Percentiles rank a stretch among this genome's conserved stretches.
Evolutionary conservation across 306 rosid species (phyloP).

Genomic region (Sphenostylis stenocarpa): DNA sequence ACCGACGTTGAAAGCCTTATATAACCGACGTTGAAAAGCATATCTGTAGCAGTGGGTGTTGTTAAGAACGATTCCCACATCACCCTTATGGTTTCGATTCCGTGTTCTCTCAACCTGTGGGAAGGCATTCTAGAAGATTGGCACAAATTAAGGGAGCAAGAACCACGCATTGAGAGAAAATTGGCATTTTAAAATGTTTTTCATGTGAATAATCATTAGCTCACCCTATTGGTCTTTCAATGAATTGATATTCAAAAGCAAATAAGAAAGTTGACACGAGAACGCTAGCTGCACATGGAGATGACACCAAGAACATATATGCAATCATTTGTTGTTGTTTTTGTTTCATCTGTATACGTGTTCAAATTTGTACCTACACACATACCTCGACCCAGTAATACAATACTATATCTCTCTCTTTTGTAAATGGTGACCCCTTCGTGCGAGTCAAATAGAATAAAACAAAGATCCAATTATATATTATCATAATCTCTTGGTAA

Average conservation of each 20-base stretch:
- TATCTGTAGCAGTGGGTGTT: too few relatives aligned
- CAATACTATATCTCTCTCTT: background rate
- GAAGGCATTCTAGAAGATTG: slow-evolving; percentile 1
- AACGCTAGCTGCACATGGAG: slow-evolving; percentile 40
- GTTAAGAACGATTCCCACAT: too few relatives aligned
- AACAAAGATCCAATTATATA: slow-evolving; percentile 23
- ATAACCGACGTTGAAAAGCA: too few relatives aligned
- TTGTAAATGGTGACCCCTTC: slow-evolving; percentile 15
- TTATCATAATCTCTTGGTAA: background rate
- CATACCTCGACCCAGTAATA: background rate
- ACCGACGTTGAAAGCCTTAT: too few relatives aligned
- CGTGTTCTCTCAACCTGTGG: slow-evolving; percentile 8
- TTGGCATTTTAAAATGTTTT: slow-evolving; percentile 2
- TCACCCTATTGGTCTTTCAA: slow-evolving; percentile 21
- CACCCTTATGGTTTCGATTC: too few relatives aligned
- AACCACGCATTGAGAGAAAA: background rate
- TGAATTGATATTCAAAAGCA: slow-evolving; percentile 1
- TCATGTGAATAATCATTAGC: background rate
- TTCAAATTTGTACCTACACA: slow-evolving; percentile 11
- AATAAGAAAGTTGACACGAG: slow-evolving; percentile 1
- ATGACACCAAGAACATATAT: slow-evolving; percentile 37
- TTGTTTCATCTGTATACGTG: background rate
- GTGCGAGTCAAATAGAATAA: slow-evolving; percentile 37
- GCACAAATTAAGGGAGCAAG: slow-evolving; percentile 4
- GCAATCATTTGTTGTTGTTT: background rate